Percentiles rank a stretch among this genome's conserved stretches.
phyloP scores from a whole-genome alignment of 345 rosid species.

The Acer campestre region DNA sequence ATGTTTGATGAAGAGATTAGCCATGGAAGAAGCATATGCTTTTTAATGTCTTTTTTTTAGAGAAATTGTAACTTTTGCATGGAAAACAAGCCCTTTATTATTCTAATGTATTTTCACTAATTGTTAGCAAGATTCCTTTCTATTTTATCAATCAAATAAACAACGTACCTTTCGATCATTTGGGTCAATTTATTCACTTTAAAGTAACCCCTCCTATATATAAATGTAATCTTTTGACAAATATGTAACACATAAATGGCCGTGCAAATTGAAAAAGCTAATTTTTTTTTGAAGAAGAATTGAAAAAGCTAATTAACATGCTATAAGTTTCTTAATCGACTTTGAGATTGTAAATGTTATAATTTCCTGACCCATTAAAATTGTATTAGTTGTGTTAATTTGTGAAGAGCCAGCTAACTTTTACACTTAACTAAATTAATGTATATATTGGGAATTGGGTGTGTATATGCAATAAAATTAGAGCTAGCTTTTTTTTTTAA shows the following conservation, averaged over 20 bases:
- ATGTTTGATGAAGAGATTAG: constrained; percentile 23
- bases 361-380: background rate
- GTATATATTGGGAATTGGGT: background rate
- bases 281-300: no score
- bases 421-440: background rate
- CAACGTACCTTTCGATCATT: background rate
- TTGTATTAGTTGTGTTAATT: background rate
- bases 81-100: constrained; percentile 35
- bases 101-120: constrained; percentile 23
- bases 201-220: constrained; percentile 7
- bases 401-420: background rate
- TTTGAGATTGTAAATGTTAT: background rate
- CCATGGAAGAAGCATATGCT: constrained; percentile 36
- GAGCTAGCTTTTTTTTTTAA: background rate
- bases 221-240: constrained; percentile 1
- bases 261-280: background rate
- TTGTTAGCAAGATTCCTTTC: constrained; percentile 19
- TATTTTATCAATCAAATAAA: constrained; percentile 21
- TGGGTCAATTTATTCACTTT: constrained; percentile 30
- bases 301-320: background rate
- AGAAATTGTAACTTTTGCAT: constrained; percentile 48
- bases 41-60: constrained; percentile 29
- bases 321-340: background rate
- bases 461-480: constrained; percentile 2
- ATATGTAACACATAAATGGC: background rate